A percentile compares a stretch with the other conserved stretches of the same genome.
Conservation (phyloP, 495 filamentous ascomycete species). For the Hyaloscypha variabilis region DNA sequence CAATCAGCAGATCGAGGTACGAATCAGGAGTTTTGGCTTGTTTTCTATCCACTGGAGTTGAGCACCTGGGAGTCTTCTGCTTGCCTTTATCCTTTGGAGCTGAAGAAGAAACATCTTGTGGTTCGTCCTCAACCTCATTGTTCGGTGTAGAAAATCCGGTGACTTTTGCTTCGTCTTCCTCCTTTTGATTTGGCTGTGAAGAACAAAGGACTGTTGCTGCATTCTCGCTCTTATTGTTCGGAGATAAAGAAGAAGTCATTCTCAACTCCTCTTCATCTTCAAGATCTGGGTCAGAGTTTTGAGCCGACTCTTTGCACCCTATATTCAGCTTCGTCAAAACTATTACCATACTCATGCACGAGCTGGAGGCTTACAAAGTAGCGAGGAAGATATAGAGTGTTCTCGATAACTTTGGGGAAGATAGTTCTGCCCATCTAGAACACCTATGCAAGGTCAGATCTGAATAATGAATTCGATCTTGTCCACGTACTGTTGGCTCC, state of each 20-base stretch:
- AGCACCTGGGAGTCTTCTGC: neutral
- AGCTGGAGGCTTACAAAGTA: neutral
- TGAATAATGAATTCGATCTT: neutral
- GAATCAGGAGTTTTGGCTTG: conserved; percentile 13
- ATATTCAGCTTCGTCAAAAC: neutral
- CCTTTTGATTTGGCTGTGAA: too few relatives aligned
- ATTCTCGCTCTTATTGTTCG: too few relatives aligned
- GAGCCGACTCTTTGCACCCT: neutral
- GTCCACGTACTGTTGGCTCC: neutral
- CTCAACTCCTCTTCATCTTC: too few relatives aligned
- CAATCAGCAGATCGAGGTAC: conserved; percentile 12
- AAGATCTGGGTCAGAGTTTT: neutral
- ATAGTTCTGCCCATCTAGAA: neutral
- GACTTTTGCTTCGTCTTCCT: neutral
- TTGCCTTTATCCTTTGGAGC: neutral
- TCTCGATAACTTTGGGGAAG: neutral
- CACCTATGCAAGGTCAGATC: neutral
- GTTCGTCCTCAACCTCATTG: neutral
- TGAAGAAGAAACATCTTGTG: neutral
- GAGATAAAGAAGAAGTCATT: too few relatives aligned
- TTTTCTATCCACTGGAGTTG: neutral
- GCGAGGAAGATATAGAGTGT: neutral
- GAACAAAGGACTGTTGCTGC: too few relatives aligned
- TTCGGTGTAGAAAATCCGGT: too few relatives aligned
- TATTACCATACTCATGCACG: neutral